Evolutionary conservation across 768 basidiomycete genomes (phyloP), one percentile per base, ranked within the genome.

Genomic region (Mycena chlorophos): DNA sequence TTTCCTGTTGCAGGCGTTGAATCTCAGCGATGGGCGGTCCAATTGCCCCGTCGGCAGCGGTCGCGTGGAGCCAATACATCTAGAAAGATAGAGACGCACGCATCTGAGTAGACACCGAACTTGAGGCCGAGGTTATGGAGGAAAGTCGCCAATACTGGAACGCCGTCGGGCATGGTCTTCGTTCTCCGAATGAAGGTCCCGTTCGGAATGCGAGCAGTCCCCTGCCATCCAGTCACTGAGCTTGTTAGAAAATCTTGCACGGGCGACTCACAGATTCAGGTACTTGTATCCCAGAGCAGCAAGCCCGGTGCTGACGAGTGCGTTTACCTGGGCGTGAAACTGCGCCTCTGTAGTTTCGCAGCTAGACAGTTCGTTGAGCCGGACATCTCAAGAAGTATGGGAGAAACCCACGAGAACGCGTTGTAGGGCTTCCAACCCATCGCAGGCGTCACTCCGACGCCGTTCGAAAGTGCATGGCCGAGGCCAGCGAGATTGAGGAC

Each of bases 1-100:
- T 84, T 61, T 94, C 87, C 17, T 75, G 75, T 63, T 93, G 87
- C 31, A 94, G 74, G 22, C 87, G 81, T 49, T 75, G 77, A 48
- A 94, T 89, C 68, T 94, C 88, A 1, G 77, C 72, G n/a, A 91
- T 67, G 17, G 91, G 69, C 28, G 88, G 88, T 3, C 86, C 75
- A 2, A 81, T 69, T 13, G 81, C 76, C 4, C 78, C 76, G 56
- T 88, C 87, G 3, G 75, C 69, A 5, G 78, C 75, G 3, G 85
- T 86, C 20, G 70, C 80, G 61, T 89, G 84, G 48, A 89, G 65
- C 87, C 87, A 91, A 5, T 88, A 87, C 64, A 90, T 75, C 88
- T 90, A 50, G 2, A 65, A n/a, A 26, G 30, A 52, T 49, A 10
- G 10, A 51, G 27, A 39, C 26, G 26, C 38, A 37, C 60, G 5